phyloP scores from a whole-genome alignment of 2,329 filamentous ascomycete species.

The Calonectria fujianensis region DNA sequence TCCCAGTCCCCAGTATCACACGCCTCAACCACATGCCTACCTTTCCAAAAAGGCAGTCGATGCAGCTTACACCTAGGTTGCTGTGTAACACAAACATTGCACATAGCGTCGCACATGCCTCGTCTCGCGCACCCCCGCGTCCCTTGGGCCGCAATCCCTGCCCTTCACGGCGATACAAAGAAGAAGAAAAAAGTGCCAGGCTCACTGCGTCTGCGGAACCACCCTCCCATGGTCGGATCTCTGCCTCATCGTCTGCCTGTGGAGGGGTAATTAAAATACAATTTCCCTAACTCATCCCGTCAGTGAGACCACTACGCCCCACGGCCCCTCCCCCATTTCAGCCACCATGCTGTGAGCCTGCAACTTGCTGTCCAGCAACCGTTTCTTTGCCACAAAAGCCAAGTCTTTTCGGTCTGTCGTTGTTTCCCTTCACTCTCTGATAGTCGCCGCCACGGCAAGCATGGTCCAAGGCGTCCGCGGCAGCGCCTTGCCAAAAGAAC shows the following conservation, averaged over 20 bases:
- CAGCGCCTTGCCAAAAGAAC: constrained; percentile 26
- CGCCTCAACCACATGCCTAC: constrained; percentile 36
- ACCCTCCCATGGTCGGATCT: constrained; percentile 43
- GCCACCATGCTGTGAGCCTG: constrained; percentile 44
- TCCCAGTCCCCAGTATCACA: constrained; percentile 13
- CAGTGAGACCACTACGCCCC: constrained; percentile 20
- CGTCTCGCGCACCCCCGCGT: constrained; percentile 52
- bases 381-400: constrained; percentile 39
- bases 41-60: constrained; percentile 36
- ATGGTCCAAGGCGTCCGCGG: constrained; percentile 46
- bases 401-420: constrained; percentile 18
- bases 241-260: constrained; percentile 51
- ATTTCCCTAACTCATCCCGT: constrained; percentile 38
- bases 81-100: constrained; percentile 54
- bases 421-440: neutral
- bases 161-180: constrained; percentile 42
- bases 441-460: constrained; percentile 24
- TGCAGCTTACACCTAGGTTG: constrained; percentile 39
- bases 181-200: constrained; percentile 30
- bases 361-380: constrained; percentile 26
- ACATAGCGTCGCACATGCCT: constrained; percentile 50
- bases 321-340: constrained; percentile 31
- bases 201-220: constrained; percentile 45
- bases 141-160: constrained; percentile 43
- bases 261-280: constrained; percentile 37